phyloP scores from a whole-genome alignment of 1,139 yeast genomes.

The Groenewaldozyma auringiensis region DNA sequence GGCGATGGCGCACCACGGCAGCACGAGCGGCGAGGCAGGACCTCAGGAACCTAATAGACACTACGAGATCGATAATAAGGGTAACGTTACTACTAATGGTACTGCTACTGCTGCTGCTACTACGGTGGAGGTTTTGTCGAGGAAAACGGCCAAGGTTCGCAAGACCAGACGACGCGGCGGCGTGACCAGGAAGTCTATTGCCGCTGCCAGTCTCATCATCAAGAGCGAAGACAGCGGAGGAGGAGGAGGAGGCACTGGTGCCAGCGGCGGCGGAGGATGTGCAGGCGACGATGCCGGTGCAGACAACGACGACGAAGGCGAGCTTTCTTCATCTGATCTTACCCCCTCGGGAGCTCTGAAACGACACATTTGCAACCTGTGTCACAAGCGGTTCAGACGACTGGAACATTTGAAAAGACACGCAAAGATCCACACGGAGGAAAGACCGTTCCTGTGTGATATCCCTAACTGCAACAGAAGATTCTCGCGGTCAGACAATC shows the following conservation, averaged over 20 bases:
- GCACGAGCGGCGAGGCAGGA: neutral
- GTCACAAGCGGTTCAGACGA: conserved; percentile 77
- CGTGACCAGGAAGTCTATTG: neutral
- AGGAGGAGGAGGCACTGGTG: conserved; percentile 1
- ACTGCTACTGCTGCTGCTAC: neutral
- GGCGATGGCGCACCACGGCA: neutral
- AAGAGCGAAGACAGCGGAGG: neutral
- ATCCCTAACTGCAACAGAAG: conserved; percentile 55
- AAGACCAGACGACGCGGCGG: neutral
- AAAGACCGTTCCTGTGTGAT: conserved; percentile 77
- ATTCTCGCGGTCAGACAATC: conserved; percentile 71
- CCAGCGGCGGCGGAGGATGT: too few relatives aligned
- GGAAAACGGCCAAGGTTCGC: neutral
- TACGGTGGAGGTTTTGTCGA: neutral
- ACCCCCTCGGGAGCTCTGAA: conserved; percentile 20
- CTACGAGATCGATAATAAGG: neutral
- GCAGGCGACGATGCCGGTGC: conserved; percentile 1
- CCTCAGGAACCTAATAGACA: neutral
- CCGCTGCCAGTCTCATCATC: too few relatives aligned
- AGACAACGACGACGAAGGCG: conserved; percentile 1
- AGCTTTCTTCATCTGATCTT: conserved; percentile 57
- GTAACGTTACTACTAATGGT: neutral
- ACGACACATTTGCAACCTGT: conserved; percentile 41
- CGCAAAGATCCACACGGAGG: conserved; percentile 78
- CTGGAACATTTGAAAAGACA: conserved; percentile 92